Base-by-base conservation (phyloP, 2,329 filamentous ascomycete genomes). In the Epicoccum nigrum region DNA sequence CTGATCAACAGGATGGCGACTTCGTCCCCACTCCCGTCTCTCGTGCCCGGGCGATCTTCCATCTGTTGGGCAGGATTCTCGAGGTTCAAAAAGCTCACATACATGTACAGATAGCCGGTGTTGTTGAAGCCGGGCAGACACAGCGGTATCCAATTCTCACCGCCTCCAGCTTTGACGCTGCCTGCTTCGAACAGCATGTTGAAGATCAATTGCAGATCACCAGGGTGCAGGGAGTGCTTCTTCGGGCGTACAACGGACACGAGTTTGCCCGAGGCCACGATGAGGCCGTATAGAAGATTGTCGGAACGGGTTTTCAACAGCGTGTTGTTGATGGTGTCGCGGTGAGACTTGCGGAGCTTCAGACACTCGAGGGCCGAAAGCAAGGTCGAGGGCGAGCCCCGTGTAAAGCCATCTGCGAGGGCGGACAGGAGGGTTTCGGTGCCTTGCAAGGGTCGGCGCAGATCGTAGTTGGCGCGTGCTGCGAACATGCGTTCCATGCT, bases 181-280 rank as follows among this genome's bases (percentile, higher is more conserved):
- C 91, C 90, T 2, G 93, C 94, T 76, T 96, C 92, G 65, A 99
- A 99, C 2, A 99, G 85, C 95, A 99, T 99, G 69, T 97, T 97
- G 81, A 99, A 99, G 54, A 99, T 92, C 37, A 99, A 83, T 68
- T 97, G 93, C 19, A 99, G 81, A 70, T 99, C 94, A 57, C 92
- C 93, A 0, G 95, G 94, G 64, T 99, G 95, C 2, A 99, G 81
- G 0, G 92, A 97, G 73, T 99, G 94, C 51, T 94, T 90, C 62
- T 95, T 92, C 5, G 95, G 95, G 30, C 94, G 83, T 13, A 97
- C 89, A 30, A 99, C 95, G 69, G 92, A 97, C 59, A 99, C 94
- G 5, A 99, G 86, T 65, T 89, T 88, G 4, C 92, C 93, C 11
- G 92, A 92, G 4, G 94, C 94, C 13, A 97, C 93, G 54, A 99